Evolutionary conservation across 2,329 filamentous ascomycete genomes (phyloP).

Genomic region (Fusarium praegraminearum): DNA sequence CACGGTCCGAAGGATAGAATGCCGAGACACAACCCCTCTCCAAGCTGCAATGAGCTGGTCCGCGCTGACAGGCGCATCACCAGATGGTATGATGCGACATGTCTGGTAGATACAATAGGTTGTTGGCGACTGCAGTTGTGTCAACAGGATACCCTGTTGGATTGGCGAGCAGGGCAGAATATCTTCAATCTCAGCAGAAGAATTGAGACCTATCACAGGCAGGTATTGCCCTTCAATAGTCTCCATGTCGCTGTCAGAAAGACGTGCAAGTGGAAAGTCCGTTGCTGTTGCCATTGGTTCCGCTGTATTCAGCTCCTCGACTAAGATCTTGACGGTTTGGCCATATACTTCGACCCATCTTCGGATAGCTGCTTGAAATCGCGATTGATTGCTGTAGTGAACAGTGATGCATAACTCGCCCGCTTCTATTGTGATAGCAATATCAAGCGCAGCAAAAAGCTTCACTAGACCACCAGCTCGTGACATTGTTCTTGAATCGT

Average conservation of each 20-base stretch:
- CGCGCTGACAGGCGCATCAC: background rate
- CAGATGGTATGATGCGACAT: constrained; percentile 1
- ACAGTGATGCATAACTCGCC: constrained; percentile 7
- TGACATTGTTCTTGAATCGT: background rate
- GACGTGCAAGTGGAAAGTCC: background rate
- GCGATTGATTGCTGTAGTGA: background rate
- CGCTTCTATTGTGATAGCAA: constrained; percentile 1
- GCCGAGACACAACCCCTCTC: background rate
- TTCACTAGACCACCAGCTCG: background rate
- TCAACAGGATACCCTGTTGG: constrained; percentile 3
- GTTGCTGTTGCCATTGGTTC: constrained; percentile 2
- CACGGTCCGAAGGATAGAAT: constrained; percentile 1
- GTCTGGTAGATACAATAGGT: constrained; percentile 4
- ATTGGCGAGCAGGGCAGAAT: constrained; percentile 7
- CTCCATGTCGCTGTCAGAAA: background rate
- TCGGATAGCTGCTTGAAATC: background rate
- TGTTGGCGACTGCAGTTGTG: constrained; percentile 1
- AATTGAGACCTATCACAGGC: background rate
- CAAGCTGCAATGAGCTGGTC: background rate
- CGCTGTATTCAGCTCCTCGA: background rate
- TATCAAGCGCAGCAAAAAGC: background rate
- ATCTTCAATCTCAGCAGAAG: background rate
- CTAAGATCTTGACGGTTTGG: background rate
- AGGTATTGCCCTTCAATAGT: constrained; percentile 5
- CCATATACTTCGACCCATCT: background rate